Base-by-base conservation (phyloP, 2,329 filamentous ascomycete genomes). In the Hymenoscyphus fraxineus region DNA sequence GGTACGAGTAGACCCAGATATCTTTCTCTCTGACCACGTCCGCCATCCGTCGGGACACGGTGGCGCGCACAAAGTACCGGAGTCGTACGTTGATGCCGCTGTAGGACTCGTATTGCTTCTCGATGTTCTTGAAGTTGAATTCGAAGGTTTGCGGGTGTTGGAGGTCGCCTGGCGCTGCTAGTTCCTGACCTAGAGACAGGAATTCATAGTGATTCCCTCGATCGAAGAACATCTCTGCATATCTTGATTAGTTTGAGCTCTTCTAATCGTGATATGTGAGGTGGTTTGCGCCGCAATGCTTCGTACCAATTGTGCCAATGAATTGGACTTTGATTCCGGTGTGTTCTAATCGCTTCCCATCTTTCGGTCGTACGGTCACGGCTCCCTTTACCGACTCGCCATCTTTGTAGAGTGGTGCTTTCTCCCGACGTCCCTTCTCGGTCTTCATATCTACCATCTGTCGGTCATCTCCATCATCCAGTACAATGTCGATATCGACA, bases 61-160 rank as follows among this genome's bases (percentile, higher is more conserved):
- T 99, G 71, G 98, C 95, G 72, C 93, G 91, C 64, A 98, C 89
- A 80, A 98, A 98, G 85, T 99, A 99, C 72, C 95, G 93, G 77
- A 99, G 86, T 83, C 97, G 96, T 74, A 99, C 95, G 77, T 99
- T 99, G 86, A 99, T 99, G 76, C 95, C 95, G 77, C 97, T 96
- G 84, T 99, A 99, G 70, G 93, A 97, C 80, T 99, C 96, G 84
- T 99, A 99, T 79, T 96, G 93, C 83, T 99, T 99, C 85, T 99
- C 95, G 73, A 99, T 93, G 78, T 98, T 99, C 80, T 98, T 98
- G 87, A 99, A 99, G 82, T 97, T 96, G 86, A 99, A 99, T 71
- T 96, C 92, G 78, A 97, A 97, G 59, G 93, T 97, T 81, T 99
- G 95, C 55, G 95, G 95, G 80, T 99, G 96, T 77, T 98, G 95